Evolutionary conservation across 768 basidiomycete species (phyloP).

Genomic region (Paxillus ammoniavirescens): DNA sequence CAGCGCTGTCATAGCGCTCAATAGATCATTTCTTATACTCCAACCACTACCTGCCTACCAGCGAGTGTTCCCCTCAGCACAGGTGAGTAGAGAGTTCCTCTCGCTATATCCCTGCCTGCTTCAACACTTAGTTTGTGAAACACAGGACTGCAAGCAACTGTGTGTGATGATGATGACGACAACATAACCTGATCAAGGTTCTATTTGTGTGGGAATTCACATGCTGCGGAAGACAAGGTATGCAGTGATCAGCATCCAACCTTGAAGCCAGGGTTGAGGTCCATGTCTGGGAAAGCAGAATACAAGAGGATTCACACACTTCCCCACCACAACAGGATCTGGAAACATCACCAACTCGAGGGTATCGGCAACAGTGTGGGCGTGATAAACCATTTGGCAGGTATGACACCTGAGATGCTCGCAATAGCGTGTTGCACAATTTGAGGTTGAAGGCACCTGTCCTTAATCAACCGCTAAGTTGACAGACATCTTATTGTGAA

Average conservation of each 20-base stretch:
- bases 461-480: not conserved
- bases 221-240: constrained; percentile 39
- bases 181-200: too few species aligned
- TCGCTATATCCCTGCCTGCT: too few species aligned
- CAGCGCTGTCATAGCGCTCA: too few species aligned
- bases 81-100: too few species aligned
- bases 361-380: constrained; percentile 19
- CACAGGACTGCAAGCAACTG: too few species aligned
- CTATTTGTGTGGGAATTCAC: too few species aligned
- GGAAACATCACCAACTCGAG: constrained; percentile 15
- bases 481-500: not conserved
- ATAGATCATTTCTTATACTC: too few species aligned
- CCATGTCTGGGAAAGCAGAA: constrained; percentile 43
- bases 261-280: constrained; percentile 39
- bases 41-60: too few species aligned
- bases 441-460: not conserved
- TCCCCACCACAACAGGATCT: constrained; percentile 27
- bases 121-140: too few species aligned
- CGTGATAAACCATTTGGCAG: constrained; percentile 34
- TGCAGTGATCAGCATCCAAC: constrained; percentile 33
- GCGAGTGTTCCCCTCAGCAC: too few species aligned
- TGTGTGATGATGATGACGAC: too few species aligned
- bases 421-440: not conserved
- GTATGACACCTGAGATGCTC: constrained; percentile 26
- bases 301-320: constrained; percentile 28